Evolutionary conservation across 2,329 filamentous ascomycete genomes (phyloP), one percentile per base, ranked within the genome.

Genomic region (Phialemonium atrogriseum): DNA sequence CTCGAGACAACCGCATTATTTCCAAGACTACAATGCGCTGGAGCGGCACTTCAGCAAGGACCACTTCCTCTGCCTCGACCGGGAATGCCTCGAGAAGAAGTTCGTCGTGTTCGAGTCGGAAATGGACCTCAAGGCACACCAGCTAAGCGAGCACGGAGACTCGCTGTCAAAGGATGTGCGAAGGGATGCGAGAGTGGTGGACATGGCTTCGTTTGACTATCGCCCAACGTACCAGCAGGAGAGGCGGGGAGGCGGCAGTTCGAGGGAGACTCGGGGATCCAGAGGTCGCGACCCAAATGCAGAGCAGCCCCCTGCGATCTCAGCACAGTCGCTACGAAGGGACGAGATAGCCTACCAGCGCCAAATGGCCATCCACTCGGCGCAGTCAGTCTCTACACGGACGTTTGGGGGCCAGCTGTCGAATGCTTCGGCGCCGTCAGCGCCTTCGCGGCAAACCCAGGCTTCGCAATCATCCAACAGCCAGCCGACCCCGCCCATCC

Each of bases 51-150:
- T 96, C 53, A 72, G 74, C 40, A 80, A 80, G 44, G 87, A 91
- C 35, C 91, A 98, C 55, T 94, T 80, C 50, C 62, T 88, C 1
- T 98, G 91, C 51, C 57, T 74, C 6, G 87, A 98, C 47, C 69
- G 73, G 33, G 88, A 94, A 50, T 98, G 91, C 49, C 54, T 91
- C 50, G 91, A 96, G 46, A 94, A 94, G 72, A 96, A 95, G 54
- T 95, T 96, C 52, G 83, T 96, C 18, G 91, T 96, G 1, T 98
- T 98, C 46, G 85, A 86, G 34, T 88, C 87, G 0, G 85, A 95
- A 49, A 79, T 98, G 67, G 91, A 98, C 49, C 62, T 98, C 27
- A 94, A 96, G 55, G 91, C 83, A 4, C 91, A 98, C 58, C 85
- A 94, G 53, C 60, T 98, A 8, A 80, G 83, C 45, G 74, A 80